Evolutionary conservation across 371 early-diverging fungal species (phyloP), one percentile per base, ranked within the genome.

Genomic region (Coemansia sp.): DNA sequence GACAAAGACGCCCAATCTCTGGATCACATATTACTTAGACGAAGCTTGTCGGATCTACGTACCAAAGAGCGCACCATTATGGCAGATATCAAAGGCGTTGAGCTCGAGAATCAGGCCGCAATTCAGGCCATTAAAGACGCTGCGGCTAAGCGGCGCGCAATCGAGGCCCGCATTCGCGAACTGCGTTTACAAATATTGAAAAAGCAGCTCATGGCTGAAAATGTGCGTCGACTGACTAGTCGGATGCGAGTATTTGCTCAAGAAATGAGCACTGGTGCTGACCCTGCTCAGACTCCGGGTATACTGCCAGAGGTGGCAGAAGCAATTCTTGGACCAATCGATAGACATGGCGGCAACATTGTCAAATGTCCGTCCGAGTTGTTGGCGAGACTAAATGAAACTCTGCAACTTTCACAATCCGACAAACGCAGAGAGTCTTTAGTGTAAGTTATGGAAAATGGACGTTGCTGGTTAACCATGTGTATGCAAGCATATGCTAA

Each of bases 181-280:
- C 45, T 67, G 27, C 61, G 76, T 4, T 48, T 76, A 24, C 72
- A 64, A 45, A 68, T 71, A 11, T 37, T 76, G 48, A 60, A 67
- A 34, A 71, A 72, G 55, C 72, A 72, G 53, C 26, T 67, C 14
- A 64, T 71, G 54, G 68, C 72, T 0, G 76, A 76, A 29, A 67
- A 68, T 24, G 14, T 59, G 27, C 58, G 65, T 10, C 61, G 68
- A 7, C 13, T 64, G 48, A 52, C 61, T 24, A 58, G 40, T 40
- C 62, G 72, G n/a, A 71, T 76, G 64, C 54, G 40, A 29, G 42
- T 53, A 21, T 34, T 76, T 10, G 58, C 57, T 7, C 64, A 47
- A 27, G 76, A 76, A 18, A 76, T 72, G 67, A n/a, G 37, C n/a
- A 13, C 58, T 10, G 26, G 55, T 22, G 63, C 58, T 10, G 53